Evolutionary conservation across 1,284 basidiomycete species (phyloP).

Genomic region (Schizophyllum amplum): DNA sequence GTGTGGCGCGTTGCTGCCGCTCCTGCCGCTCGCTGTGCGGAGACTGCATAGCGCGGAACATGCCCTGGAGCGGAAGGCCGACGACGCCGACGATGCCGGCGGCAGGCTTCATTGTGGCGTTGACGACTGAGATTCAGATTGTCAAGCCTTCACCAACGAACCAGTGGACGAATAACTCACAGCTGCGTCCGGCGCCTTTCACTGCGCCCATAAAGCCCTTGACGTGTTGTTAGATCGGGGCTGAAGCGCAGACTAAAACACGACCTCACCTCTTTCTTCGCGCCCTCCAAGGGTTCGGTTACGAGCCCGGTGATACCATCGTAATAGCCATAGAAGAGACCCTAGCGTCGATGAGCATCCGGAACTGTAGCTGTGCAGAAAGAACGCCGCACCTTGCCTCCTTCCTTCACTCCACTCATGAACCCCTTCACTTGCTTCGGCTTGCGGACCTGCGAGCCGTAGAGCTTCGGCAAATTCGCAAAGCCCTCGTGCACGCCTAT

Average conservation of each 20-base stretch:
- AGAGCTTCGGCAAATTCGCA: conserved; percentile 33
- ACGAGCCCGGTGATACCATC: conserved; percentile 49
- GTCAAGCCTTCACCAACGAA: background rate
- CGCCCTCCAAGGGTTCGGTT: conserved; percentile 40
- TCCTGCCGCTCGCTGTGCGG: conserved; percentile 14
- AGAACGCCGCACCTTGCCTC: conserved; percentile 26
- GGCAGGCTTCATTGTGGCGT: conserved; percentile 36
- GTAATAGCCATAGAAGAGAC: background rate
- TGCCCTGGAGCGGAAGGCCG: conserved; percentile 33
- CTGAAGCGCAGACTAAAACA: background rate
- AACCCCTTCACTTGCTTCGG: conserved; percentile 33
- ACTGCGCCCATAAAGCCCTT: conserved; percentile 39
- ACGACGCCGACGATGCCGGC: conserved; percentile 36
- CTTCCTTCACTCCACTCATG: conserved; percentile 37
- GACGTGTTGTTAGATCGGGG: background rate
- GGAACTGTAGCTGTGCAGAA: background rate
- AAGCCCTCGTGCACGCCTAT: conserved; percentile 36
- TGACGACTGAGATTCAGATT: conserved; percentile 25
- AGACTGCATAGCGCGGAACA: conserved; percentile 25
- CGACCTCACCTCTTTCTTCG: conserved; percentile 33
- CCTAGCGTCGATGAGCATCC: background rate
- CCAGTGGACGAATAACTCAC: conserved; percentile 21
- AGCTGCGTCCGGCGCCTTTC: conserved; percentile 40
- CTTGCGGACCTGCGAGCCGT: conserved; percentile 34
- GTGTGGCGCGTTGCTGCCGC: conserved; percentile 23